Base-by-base conservation (phyloP, 805 yeast genomes). In the Saccharomycopsis microspora region DNA sequence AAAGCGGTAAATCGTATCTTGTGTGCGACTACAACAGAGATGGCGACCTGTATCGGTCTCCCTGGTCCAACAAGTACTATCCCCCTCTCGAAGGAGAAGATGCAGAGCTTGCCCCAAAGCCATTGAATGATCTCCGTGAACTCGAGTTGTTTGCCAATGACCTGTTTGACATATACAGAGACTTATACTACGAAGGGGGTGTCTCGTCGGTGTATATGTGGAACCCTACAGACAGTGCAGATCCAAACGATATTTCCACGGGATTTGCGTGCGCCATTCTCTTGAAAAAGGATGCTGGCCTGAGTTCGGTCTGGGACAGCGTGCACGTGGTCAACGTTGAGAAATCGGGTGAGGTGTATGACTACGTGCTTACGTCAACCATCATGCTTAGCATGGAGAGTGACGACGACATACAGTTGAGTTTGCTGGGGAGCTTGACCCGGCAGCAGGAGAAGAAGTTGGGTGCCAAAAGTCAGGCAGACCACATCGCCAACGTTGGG, bases 11-110 rank as follows among this genome's bases (percentile, higher is more conserved):
- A 64, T 75, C 74, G 50, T 90, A 72, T 61, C 71, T 90, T 49
- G 76, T 89, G 45, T 90, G 97, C 65, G 98, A 90, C 63, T 90
- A 90, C 63, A 90, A 90, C 64, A 74, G 98, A 56, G 98, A 90
- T 60, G 89, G 95, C 5, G 97, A 90, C 64, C 80, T 89, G 27
- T 85, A 75, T 65, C 74, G 97, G 56, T 85, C 95, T 0, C 98
- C 97, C 4, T 88, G 90, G 87, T 74, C 86, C 27, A 87, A 87
- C 60, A 70, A 71, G 52, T 90, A 85, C 64, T 75, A 71, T 53
- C 83, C 85, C 0, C 50, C 45, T 4, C 67, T 74, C 32, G 57
- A 65, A 5, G 61, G 69, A 5, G 80, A 73, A 45, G 82, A 73
- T 44, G 72, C 68, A 28, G 71, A 70, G 37, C 93, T 85, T 29